A percentile compares a stretch with the other conserved stretches of the same genome.
These are phyloP conservation scores for Aspergillus quadricinctus DNA, from an alignment of 2,329 filamentous ascomycete species.

Conservation along the genomic window DNA sequence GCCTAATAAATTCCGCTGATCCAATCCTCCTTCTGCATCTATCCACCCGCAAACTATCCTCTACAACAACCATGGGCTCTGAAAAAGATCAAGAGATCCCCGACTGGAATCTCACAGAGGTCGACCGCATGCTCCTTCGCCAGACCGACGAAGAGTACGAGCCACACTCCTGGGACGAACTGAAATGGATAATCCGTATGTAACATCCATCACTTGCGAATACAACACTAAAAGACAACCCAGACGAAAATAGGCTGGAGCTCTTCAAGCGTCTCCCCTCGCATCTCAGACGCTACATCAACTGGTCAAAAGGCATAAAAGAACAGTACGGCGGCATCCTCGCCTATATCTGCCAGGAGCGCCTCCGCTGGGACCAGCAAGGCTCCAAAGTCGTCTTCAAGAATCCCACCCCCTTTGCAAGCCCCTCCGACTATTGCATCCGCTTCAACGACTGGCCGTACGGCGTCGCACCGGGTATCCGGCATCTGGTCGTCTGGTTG, in stretches of 20 bases:
- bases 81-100: too few relatives aligned
- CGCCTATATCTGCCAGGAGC: background rate
- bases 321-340: conserved; percentile 1
- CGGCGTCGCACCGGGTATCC: background rate
- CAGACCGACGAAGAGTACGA: background rate
- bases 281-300: conserved; percentile 5
- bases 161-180: background rate
- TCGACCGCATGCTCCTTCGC: background rate
- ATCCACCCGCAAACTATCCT: too few relatives aligned
- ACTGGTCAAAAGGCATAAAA: background rate
- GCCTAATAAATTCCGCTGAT: too few relatives aligned
- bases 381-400: background rate
- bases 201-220: background rate
- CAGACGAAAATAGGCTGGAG: background rate
- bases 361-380: background rate
- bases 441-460: conserved; percentile 7
- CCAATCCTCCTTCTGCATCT: too few relatives aligned
- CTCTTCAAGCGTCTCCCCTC: background rate
- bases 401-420: conserved; percentile 1
- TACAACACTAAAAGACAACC: background rate
- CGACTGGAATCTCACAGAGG: background rate
- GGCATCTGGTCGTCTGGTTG: conserved; percentile 3
- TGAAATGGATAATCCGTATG: background rate
- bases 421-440: conserved; percentile 1
- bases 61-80: too few relatives aligned